Conservation (phyloP, 257 asterid genomes). For the Prunella vulgaris region DNA sequence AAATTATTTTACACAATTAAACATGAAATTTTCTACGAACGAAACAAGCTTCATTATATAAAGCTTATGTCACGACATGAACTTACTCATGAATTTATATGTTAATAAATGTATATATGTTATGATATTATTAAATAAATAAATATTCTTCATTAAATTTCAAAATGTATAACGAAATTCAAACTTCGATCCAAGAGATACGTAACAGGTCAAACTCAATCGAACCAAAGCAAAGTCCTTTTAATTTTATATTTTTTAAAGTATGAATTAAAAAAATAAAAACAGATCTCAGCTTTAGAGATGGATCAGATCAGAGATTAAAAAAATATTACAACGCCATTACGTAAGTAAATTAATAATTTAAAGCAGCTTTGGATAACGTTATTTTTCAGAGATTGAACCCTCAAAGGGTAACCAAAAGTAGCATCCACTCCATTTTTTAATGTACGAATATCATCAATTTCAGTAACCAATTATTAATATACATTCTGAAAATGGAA, state of each 20-base stretch:
- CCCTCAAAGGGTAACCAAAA: conserved; percentile 29
- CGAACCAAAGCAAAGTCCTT: background rate
- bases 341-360: background rate
- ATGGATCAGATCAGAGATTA: conserved; percentile 3
- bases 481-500: conserved; percentile 1
- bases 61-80: too few relatives aligned
- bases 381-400: conserved; percentile 24
- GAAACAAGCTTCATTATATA: too few relatives aligned
- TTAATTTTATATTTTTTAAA: too few relatives aligned
- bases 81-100: too few relatives aligned
- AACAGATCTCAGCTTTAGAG: background rate
- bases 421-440: conserved; percentile 4
- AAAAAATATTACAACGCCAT: conserved; percentile 16
- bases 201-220: background rate
- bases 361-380: conserved; percentile 15
- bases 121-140: too few relatives aligned
- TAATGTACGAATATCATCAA: conserved; percentile 12
- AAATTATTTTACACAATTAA: too few relatives aligned
- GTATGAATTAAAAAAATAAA: background rate
- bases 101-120: too few relatives aligned
- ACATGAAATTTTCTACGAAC: too few relatives aligned
- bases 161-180: background rate
- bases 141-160: too few relatives aligned
- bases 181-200: background rate
- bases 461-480: background rate